Base-by-base conservation (phyloP, 2,329 filamentous ascomycete species). In the Epichloe baconii region DNA sequence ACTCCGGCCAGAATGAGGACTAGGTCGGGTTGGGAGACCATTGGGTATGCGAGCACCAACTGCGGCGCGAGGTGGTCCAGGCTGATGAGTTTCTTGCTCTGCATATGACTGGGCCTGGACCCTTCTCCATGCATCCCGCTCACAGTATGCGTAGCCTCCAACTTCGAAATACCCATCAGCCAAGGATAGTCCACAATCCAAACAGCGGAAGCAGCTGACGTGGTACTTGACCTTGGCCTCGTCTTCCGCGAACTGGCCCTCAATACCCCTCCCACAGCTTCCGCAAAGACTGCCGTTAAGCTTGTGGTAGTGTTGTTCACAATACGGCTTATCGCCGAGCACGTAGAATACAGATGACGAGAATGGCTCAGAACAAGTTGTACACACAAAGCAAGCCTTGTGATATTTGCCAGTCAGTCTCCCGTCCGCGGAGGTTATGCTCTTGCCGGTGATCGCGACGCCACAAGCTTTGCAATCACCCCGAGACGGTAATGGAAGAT, bases 361-460 rank as follows among this genome's bases (percentile, higher is more conserved):
- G 63, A 97, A 98, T 1, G 89, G 84, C 50, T 82, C 77, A 11
- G 75, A 73, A 71, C 93, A 98, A 1, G 85, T 89, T 4, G 81
- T 79, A 74, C 93, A 98, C 11, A 91, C 86, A 64, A 98, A 97
- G 66, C 91, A 98, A 4, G 85, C 79, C 66, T 94, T 95, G 74
- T 98, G 93, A 66, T 95, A 98, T 56, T 89, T 84, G 10, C 93
- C 93, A 0, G 88, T 95, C 23, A 98, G 74, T 23, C 90, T 83
- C 15, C 93, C 93, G 60, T 96, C 93, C 0, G 89, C 89, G 14
- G 89, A 95, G 36, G 91, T 95, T 52, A 98, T 83, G 1, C 89
- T 95, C 69, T 96, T 97, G 19, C 89, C 91, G 44, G 81, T 79
- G 59, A 98, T 97, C 6, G 77, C 71, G 44, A 85, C 72, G 3